Percentiles rank a stretch among this genome's conserved stretches.
Evolutionary conservation across 2,329 filamentous ascomycete species (phyloP).

Genomic region (Ophiocordyceps polyrhachis-furcata): DNA sequence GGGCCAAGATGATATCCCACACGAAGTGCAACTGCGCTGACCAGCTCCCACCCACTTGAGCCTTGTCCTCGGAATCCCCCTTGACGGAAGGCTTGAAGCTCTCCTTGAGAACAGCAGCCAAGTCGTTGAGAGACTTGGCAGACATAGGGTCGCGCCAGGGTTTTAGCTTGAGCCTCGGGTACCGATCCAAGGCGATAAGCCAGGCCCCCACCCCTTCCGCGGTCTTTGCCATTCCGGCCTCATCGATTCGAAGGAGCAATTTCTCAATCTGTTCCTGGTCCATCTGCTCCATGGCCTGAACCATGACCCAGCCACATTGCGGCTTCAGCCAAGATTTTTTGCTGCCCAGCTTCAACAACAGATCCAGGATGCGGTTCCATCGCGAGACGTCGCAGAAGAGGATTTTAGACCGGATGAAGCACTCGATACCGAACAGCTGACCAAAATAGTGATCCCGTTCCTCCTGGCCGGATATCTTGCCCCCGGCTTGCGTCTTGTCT

Average conservation of each 20-base stretch:
- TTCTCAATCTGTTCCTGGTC: constrained; percentile 36
- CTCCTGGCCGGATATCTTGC: constrained; percentile 47
- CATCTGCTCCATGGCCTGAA: constrained; percentile 50
- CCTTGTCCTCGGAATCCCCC: constrained; percentile 20
- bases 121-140: constrained; percentile 43
- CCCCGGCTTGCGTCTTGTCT: constrained; percentile 34
- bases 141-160: constrained; percentile 67
- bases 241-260: constrained; percentile 42
- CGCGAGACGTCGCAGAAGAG: constrained; percentile 41
- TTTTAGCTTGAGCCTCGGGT: constrained; percentile 43
- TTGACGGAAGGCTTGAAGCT: constrained; percentile 35
- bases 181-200: constrained; percentile 49
- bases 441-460: constrained; percentile 74
- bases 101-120: constrained; percentile 68
- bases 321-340: constrained; percentile 81
- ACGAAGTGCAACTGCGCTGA: constrained; percentile 71
- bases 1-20: constrained; percentile 60
- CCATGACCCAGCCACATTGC: constrained; percentile 70
- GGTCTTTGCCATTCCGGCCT: constrained; percentile 53
- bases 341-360: constrained; percentile 54
- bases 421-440: constrained; percentile 70
- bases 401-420: constrained; percentile 62
- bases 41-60: constrained; percentile 37
- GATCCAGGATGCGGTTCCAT: constrained; percentile 51
- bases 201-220: constrained; percentile 83